These are phyloP conservation scores for Rosa rugosa DNA, from an alignment of 306 rosid species.

Conservation along the genomic window DNA sequence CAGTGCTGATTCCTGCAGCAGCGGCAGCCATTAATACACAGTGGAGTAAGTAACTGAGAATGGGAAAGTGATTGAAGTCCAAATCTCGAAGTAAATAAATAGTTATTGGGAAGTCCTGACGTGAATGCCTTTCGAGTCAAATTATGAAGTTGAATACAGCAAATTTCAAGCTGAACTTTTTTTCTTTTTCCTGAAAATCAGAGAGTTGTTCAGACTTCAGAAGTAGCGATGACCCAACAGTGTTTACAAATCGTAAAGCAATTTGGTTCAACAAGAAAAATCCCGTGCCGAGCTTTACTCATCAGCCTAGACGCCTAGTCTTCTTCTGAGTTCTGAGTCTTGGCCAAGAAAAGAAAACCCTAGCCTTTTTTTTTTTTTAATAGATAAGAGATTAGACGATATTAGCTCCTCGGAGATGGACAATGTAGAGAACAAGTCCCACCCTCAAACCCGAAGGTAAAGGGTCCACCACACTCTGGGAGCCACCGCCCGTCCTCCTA, in stretches of 20 bases:
- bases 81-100: neutral
- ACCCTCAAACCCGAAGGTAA: too few relatives aligned
- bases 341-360: slow-evolving; percentile 1
- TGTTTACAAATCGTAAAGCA: neutral
- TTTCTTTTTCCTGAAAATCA: neutral
- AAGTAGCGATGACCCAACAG: neutral
- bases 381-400: too few relatives aligned
- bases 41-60: neutral
- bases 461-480: too few relatives aligned
- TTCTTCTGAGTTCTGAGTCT: neutral
- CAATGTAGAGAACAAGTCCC: too few relatives aligned
- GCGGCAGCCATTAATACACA: slow-evolving; percentile 9
- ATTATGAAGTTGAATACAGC: neutral
- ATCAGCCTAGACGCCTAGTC: neutral
- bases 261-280: neutral
- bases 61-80: neutral
- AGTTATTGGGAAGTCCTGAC: neutral
- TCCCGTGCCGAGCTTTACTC: neutral
- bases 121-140: neutral
- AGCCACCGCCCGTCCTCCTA: too few relatives aligned
- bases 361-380: neutral
- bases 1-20: neutral
- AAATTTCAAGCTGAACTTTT: neutral
- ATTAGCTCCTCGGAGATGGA: too few relatives aligned
- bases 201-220: neutral